A percentile compares a stretch with the other conserved stretches of the same genome.
These are phyloP conservation scores for Jasminum sambac DNA, from an alignment of 257 asterid genomes.

Conservation along the genomic window DNA sequence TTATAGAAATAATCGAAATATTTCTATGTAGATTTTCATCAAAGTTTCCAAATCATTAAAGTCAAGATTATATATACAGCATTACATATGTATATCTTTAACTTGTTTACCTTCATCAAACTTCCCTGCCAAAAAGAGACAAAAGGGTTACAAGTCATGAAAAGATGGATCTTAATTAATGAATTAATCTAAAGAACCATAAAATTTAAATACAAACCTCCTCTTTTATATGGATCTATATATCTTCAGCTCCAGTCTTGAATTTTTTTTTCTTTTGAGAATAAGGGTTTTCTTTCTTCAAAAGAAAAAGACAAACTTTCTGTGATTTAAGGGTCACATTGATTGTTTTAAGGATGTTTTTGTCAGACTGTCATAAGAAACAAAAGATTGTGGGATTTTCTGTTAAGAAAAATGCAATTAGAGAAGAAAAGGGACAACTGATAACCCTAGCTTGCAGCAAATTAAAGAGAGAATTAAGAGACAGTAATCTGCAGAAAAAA, in stretches of 20 bases:
- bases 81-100: neutral
- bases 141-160: too few relatives aligned
- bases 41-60: neutral
- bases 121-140: slow-evolving; percentile 21
- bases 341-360: slow-evolving; percentile 1
- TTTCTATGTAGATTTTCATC: too few relatives aligned
- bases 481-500: slow-evolving; percentile 23
- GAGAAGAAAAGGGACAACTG: slow-evolving; percentile 38
- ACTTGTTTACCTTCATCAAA: neutral
- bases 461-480: slow-evolving; percentile 9
- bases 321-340: neutral
- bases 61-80: neutral
- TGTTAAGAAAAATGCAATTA: neutral
- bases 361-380: slow-evolving; percentile 20
- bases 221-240: slow-evolving; percentile 6
- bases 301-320: neutral
- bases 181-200: neutral
- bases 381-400: neutral
- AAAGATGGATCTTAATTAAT: slow-evolving; percentile 4
- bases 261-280: neutral
- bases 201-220: slow-evolving; percentile 19
- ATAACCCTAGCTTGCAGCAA: slow-evolving; percentile 50
- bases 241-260: neutral
- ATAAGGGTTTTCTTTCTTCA: slow-evolving; percentile 29
- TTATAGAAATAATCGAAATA: too few relatives aligned